A percentile compares a stretch with the other conserved stretches of the same genome.
These are phyloP conservation scores for Vitis rotundifolia DNA, from an alignment of 164 flowering plant species.

Conservation along the genomic window DNA sequence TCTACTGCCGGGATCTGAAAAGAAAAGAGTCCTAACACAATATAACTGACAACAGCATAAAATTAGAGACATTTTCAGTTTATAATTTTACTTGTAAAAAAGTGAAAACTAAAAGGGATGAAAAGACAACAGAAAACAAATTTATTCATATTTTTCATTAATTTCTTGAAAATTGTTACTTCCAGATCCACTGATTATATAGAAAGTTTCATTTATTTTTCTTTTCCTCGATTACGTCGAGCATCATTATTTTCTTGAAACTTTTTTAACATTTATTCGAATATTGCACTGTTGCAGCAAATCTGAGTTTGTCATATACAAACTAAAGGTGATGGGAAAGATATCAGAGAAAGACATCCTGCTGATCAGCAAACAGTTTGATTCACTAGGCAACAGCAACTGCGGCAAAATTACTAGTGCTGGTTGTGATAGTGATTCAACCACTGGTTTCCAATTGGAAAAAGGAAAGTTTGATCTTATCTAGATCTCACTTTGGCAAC, in stretches of 20 bases:
- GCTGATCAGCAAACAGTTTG: constrained; percentile 50
- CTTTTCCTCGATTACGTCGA: too few species aligned
- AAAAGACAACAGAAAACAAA: too few species aligned
- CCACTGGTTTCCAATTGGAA: neutral
- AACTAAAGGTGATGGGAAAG: constrained; percentile 69
- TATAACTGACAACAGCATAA: neutral
- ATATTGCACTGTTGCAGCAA: constrained; percentile 41
- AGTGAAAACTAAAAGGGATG: neutral
- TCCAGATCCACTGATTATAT: too few species aligned
- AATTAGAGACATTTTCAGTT: neutral
- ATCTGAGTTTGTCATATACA: constrained; percentile 55
- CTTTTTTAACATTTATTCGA: neutral
- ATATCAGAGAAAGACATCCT: constrained; percentile 48
- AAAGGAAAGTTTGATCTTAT: neutral
- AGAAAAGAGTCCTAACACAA: too few species aligned
- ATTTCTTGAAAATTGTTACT: too few species aligned
- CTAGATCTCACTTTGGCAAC: neutral
- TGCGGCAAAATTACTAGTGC: constrained; percentile 52
- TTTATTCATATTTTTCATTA: too few species aligned
- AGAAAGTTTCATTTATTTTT: too few species aligned
- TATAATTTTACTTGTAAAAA: too few species aligned
- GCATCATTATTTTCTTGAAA: neutral
- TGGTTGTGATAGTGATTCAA: constrained; percentile 18
- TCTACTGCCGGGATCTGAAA: too few species aligned
- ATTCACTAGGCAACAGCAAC: constrained; percentile 37